phyloP scores from a whole-genome alignment of 2,329 filamentous ascomycete species.

The Verticillium isaacii region DNA sequence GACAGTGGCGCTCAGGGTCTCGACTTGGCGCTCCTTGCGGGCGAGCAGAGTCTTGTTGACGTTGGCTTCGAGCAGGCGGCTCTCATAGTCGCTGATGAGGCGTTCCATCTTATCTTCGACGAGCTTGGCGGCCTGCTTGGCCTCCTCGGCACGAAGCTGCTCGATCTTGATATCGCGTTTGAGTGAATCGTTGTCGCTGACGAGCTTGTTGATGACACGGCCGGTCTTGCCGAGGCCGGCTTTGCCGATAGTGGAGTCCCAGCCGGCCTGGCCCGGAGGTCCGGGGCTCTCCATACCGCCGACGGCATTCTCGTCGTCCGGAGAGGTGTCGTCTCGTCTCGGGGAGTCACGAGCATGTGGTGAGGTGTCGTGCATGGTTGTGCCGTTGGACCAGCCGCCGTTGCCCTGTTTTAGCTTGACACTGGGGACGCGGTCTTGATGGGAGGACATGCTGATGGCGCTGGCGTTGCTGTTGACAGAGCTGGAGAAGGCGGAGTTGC shows the following conservation, averaged over 20 bases:
- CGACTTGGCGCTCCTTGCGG: constrained; percentile 70
- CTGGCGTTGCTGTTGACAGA: constrained; percentile 51
- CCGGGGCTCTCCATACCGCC: constrained; percentile 28
- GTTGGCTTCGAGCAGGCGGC: constrained; percentile 62
- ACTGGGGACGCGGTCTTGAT: constrained; percentile 25
- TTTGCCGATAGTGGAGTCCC: constrained; percentile 66
- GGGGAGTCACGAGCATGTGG: constrained; percentile 2
- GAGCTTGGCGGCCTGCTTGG: constrained; percentile 62
- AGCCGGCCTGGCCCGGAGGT: constrained; percentile 29
- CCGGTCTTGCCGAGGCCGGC: constrained; percentile 70
- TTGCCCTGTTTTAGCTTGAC: constrained; percentile 27
- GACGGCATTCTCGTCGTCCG: constrained; percentile 7
- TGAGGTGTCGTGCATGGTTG: constrained; percentile 2
- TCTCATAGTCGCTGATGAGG: constrained; percentile 63
- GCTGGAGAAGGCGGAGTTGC: constrained; percentile 50
- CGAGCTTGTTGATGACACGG: constrained; percentile 74
- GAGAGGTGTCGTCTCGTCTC: constrained; percentile 7
- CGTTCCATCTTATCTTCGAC: constrained; percentile 69
- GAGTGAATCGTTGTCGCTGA: constrained; percentile 73
- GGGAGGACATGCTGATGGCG: constrained; percentile 36
- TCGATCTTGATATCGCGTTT: constrained; percentile 69
- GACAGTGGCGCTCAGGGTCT: constrained; percentile 59
- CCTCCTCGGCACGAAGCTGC: constrained; percentile 61
- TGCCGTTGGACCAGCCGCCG: constrained; percentile 9
- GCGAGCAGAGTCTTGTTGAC: constrained; percentile 68